phyloP scores from a whole-genome alignment of 1,284 basidiomycete genomes.

The Thelephora terrestris region DNA sequence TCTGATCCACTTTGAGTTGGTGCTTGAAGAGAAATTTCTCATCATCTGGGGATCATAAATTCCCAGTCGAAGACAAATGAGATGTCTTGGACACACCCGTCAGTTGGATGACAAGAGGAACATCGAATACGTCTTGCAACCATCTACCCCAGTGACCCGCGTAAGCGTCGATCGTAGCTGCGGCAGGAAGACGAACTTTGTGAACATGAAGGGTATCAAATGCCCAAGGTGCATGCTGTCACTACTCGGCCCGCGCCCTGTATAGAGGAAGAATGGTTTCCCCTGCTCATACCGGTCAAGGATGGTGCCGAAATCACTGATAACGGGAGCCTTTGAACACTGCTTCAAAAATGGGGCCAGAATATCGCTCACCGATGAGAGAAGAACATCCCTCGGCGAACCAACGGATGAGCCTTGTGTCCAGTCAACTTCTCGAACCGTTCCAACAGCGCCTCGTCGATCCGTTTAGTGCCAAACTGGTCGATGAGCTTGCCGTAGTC shows the following conservation, averaged over 20 bases:
- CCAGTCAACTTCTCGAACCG: conserved; percentile 93
- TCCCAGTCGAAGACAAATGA: conserved; percentile 3
- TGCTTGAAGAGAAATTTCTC: conserved; percentile 99
- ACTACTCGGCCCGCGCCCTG: conserved; percentile 92
- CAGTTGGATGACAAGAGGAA: conserved; percentile 89
- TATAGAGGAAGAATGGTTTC: conserved; percentile 98
- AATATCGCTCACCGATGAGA: conserved; percentile 73
- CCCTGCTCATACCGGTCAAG: conserved; percentile 94
- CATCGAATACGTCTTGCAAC: conserved; percentile 95
- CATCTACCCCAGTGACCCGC: conserved; percentile 44
- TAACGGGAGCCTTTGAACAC: neutral
- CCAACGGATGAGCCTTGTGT: conserved; percentile 80
- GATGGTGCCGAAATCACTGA: conserved; percentile 88
- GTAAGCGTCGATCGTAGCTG: neutral
- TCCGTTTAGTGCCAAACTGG: conserved; percentile 86
- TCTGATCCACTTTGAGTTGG: conserved; percentile 85
- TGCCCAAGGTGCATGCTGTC: conserved; percentile 98
- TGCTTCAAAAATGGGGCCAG: neutral
- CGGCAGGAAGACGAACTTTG: conserved; percentile 54
- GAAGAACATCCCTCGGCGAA: conserved; percentile 94
- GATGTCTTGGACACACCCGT: conserved; percentile 47
- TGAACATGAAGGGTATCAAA: conserved; percentile 96
- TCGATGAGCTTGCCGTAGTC: conserved; percentile 95
- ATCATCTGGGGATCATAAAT: conserved; percentile 57
- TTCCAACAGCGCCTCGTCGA: conserved; percentile 72